Percentiles rank a stretch among this genome's conserved stretches.
phyloP scores from a whole-genome alignment of 345 rosid genomes.

The Populus deltoides region DNA sequence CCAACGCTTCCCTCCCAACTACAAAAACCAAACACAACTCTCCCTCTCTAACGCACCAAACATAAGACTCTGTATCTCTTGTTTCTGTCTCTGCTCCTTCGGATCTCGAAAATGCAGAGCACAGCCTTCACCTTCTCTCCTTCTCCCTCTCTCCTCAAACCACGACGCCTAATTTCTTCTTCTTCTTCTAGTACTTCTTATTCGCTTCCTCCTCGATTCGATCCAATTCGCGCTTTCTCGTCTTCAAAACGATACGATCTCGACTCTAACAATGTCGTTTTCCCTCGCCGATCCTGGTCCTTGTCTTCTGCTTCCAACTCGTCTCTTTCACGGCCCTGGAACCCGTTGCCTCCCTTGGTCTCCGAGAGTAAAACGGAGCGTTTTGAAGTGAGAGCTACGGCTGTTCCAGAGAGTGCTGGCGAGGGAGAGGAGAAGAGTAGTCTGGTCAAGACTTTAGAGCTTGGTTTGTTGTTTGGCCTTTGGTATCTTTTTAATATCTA shows the following conservation, averaged over 20 bases:
- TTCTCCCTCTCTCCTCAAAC: conserved; percentile 36
- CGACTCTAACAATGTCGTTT: conserved; percentile 40
- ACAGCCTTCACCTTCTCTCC: conserved; percentile 41
- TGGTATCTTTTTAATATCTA: conserved; percentile 95
- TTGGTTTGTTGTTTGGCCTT: conserved; percentile 72
- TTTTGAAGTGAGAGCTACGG: conserved; percentile 51
- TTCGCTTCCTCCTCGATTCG: conserved; percentile 7
- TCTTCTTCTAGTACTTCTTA: background rate
- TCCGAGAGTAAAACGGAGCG: conserved; percentile 26
- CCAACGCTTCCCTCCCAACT: conserved; percentile 24
- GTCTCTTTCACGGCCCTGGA: conserved; percentile 56
- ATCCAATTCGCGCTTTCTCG: conserved; percentile 35
- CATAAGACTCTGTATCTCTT: background rate
- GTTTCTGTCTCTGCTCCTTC: background rate
- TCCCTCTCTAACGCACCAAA: background rate
- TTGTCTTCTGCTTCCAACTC: conserved; percentile 24
- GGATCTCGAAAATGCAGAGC: conserved; percentile 68
- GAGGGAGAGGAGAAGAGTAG: conserved; percentile 46
- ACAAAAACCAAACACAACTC: background rate
- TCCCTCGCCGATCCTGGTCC: conserved; percentile 69
- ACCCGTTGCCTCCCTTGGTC: conserved; percentile 39
- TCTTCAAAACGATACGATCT: conserved; percentile 34
- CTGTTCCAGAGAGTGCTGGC: conserved; percentile 57
- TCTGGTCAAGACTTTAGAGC: conserved; percentile 49
- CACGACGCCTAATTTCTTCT: conserved; percentile 6